Evolutionary conservation across 257 asterid species (phyloP).

Genomic region (Solanum clarkiae): DNA sequence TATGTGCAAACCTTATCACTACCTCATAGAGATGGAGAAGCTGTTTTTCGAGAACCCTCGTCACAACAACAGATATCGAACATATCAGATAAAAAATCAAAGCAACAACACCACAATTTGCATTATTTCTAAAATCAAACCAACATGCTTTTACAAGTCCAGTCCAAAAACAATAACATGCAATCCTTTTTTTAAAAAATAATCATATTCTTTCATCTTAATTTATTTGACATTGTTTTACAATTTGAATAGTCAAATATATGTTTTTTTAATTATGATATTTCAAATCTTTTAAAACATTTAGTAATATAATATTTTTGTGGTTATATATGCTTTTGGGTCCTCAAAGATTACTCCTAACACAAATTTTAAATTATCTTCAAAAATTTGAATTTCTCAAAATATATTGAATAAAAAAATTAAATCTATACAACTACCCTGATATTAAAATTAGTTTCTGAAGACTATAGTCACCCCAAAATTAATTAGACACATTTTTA

Average conservation of each 20-base stretch:
- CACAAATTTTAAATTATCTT: background rate
- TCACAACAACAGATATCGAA: no score
- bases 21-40: no score
- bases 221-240: background rate
- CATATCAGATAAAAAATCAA: background rate
- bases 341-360: background rate
- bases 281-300: background rate
- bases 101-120: background rate
- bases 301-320: background rate
- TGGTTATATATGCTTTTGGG: background rate
- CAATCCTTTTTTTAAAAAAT: background rate
- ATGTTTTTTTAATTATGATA: background rate
- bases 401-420: no score
- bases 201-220: background rate
- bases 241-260: background rate
- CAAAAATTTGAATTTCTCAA: background rate
- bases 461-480: no score
- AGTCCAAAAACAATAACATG: background rate
- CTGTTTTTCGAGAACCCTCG: no score
- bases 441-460: background rate
- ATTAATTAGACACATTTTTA: no score
- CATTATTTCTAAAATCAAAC: background rate
- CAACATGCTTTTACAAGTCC: background rate
- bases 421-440: background rate
- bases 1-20: no score